Percentiles rank a stretch among this genome's conserved stretches.
Conservation (phyloP, 2,329 filamentous ascomycete species). For the Metarhizium brunneum region DNA sequence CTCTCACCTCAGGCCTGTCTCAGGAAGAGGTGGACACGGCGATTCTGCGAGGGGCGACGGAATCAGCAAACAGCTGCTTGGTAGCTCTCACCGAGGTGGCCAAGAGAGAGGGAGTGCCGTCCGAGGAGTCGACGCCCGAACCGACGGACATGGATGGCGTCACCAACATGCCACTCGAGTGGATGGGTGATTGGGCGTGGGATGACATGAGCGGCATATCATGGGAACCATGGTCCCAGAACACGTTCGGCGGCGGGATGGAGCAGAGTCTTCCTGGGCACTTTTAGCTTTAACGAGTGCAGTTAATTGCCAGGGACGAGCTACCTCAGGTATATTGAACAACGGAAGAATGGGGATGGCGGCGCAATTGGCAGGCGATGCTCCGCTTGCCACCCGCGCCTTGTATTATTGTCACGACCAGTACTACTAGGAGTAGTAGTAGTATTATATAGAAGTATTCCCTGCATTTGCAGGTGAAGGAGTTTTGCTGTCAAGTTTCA, state of each 20-base stretch:
- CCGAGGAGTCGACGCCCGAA: constrained; percentile 7
- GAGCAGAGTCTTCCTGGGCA: not conserved
- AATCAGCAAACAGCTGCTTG: constrained; percentile 18
- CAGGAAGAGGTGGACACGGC: constrained; percentile 20
- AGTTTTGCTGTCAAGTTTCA: too few relatives aligned
- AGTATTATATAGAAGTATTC: too few relatives aligned
- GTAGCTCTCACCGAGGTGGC: constrained; percentile 25
- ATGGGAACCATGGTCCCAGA: constrained; percentile 7
- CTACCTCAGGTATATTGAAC: too few relatives aligned
- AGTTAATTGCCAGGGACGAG: too few relatives aligned
- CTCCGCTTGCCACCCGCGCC: too few relatives aligned
- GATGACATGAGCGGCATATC: constrained; percentile 13
- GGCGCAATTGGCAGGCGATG: too few relatives aligned
- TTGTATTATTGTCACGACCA: too few relatives aligned
- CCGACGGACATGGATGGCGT: constrained; percentile 4
- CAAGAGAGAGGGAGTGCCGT: constrained; percentile 14
- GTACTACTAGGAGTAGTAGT: too few relatives aligned
- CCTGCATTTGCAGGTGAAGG: too few relatives aligned
- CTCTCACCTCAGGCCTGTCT: constrained; percentile 19
- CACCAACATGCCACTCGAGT: constrained; percentile 12
- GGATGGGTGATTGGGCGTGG: constrained; percentile 19
- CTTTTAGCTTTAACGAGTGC: not conserved
- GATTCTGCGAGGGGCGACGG: constrained; percentile 18
- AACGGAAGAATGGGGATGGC: too few relatives aligned
- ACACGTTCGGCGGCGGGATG: not conserved